phyloP scores from a whole-genome alignment of 192 early-diverging fungal species.

The Mortierella hygrophila region DNA sequence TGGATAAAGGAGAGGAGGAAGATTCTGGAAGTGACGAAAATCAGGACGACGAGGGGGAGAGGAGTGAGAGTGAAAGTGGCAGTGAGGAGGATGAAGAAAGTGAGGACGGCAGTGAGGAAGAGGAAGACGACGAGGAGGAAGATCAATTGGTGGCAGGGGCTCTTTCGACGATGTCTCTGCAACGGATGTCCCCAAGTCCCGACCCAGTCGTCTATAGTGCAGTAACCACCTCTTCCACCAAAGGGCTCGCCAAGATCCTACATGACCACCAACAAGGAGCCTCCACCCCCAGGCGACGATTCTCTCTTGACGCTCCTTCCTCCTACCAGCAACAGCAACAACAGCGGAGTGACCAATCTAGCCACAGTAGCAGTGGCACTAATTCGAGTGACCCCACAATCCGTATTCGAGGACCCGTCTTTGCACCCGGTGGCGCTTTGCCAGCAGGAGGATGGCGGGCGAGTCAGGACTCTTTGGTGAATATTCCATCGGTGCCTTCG shows the following conservation, averaged over 20 bases:
- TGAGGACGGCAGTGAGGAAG: neutral
- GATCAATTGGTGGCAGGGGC: neutral
- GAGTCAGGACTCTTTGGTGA: neutral
- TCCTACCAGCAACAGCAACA: neutral
- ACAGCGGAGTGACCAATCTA: neutral
- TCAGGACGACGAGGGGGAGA: neutral
- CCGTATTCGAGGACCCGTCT: constrained; percentile 2
- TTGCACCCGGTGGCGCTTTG: neutral
- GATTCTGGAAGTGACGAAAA: neutral
- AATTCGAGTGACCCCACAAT: constrained; percentile 26
- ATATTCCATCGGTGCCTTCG: neutral
- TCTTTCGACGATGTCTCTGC: no score
- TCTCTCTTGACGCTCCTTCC: neutral
- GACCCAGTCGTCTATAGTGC: neutral
- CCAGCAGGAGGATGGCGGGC: neutral
- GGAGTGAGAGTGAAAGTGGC: neutral
- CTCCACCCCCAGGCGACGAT: neutral
- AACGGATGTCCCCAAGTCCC: neutral
- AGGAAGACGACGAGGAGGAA: neutral
- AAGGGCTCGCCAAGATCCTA: constrained; percentile 19
- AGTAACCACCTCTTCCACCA: neutral
- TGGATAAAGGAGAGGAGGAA: neutral
- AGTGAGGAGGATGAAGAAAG: neutral
- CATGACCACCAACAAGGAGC: constrained; percentile 8
- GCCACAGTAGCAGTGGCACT: constrained; percentile 11